These are phyloP conservation scores for Cynara cardunculus DNA, from an alignment of 129 eudicot genomes.

Conservation along the genomic window DNA sequence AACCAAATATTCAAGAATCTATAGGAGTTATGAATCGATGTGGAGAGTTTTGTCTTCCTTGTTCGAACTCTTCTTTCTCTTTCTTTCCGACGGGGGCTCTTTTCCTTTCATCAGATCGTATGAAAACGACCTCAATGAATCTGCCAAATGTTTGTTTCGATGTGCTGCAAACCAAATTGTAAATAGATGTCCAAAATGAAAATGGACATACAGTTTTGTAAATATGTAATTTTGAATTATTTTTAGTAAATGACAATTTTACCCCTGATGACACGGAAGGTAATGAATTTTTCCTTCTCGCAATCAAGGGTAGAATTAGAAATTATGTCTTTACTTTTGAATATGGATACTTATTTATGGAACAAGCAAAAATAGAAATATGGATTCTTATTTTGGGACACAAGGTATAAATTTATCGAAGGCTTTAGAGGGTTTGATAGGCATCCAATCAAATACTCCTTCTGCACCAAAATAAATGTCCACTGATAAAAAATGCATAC, in stretches of 20 bases:
- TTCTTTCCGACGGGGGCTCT: constrained; percentile 76
- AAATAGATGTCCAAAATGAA: neutral
- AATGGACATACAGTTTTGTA: neutral
- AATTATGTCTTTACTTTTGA: neutral
- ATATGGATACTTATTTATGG: neutral
- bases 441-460: no score
- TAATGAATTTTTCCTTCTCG: no score
- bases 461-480: no score
- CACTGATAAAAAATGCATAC: no score
- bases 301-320: neutral
- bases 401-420: no score
- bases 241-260: neutral
- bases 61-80: constrained; percentile 61
- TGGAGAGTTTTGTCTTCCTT: constrained; percentile 62
- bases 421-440: no score
- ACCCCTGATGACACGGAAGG: neutral
- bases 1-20: neutral
- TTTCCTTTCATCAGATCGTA: constrained; percentile 59
- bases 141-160: constrained; percentile 60
- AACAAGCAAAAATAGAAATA: no score
- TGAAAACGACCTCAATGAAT: constrained; percentile 47
- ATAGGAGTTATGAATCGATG: constrained; percentile 25
- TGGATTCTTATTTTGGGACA: no score
- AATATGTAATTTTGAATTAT: neutral
- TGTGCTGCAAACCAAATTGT: constrained; percentile 51